Percentiles rank a stretch among this genome's conserved stretches.
These are phyloP conservation scores for Cucurbita argyrosperma DNA, from an alignment of 306 rosid genomes.

Conservation along the genomic window DNA sequence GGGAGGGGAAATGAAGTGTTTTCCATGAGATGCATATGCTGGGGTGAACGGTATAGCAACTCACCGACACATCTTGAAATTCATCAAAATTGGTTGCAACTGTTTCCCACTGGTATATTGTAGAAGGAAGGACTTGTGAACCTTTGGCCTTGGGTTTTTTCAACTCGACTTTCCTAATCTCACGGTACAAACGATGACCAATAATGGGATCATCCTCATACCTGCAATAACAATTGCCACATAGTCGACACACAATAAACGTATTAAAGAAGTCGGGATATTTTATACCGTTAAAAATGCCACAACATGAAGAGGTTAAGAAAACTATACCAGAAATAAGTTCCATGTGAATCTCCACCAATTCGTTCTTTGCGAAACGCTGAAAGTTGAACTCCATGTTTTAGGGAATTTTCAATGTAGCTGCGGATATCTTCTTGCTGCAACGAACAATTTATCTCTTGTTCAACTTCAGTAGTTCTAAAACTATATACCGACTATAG, in stretches of 20 bases:
- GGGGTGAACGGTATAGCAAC: slow-evolving; percentile 24
- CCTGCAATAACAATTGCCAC: slow-evolving; percentile 29
- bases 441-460: slow-evolving; percentile 13
- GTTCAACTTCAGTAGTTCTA: background rate
- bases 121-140: slow-evolving; percentile 49
- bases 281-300: background rate
- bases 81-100: slow-evolving; percentile 91
- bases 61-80: slow-evolving; percentile 79
- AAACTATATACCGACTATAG: background rate
- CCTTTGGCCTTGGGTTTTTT: slow-evolving; percentile 68
- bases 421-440: slow-evolving; percentile 96
- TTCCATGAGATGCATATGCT: slow-evolving; percentile 1
- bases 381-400: slow-evolving; percentile 70
- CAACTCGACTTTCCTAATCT: slow-evolving; percentile 69
- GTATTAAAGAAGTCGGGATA: background rate
- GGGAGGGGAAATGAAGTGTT: background rate
- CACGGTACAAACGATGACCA: slow-evolving; percentile 90
- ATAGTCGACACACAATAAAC: background rate
- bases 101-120: slow-evolving; percentile 72
- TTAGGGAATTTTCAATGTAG: slow-evolving; percentile 80
- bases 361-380: slow-evolving; percentile 93
- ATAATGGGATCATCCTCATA: slow-evolving; percentile 83
- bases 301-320: background rate
- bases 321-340: slow-evolving; percentile 74
- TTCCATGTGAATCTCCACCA: slow-evolving; percentile 93